phyloP scores from a whole-genome alignment of 2,329 filamentous ascomycete genomes.

The Colletotrichum filicis region DNA sequence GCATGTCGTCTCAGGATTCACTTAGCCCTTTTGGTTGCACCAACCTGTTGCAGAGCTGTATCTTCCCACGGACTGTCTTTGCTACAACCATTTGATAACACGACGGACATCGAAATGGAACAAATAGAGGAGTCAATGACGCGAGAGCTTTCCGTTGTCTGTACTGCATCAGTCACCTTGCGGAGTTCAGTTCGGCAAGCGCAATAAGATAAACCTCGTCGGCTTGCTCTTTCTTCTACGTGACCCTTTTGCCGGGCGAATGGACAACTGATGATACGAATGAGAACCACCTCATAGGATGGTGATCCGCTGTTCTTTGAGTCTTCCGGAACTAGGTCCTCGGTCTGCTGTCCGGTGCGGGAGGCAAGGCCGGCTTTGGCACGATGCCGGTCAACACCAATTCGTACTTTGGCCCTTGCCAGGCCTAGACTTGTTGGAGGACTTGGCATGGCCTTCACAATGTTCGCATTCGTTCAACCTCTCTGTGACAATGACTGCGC shows the following conservation, averaged over 20 bases:
- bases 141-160: neutral
- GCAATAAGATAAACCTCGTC: neutral
- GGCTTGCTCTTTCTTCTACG: neutral
- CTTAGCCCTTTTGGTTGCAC: neutral
- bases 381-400: neutral
- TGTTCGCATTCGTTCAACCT: neutral
- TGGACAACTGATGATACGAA: neutral
- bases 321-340: neutral
- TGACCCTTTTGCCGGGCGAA: neutral
- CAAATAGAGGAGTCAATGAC: neutral
- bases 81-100: conserved; percentile 3
- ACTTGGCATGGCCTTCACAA: neutral
- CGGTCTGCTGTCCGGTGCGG: neutral
- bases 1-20: neutral
- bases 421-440: neutral
- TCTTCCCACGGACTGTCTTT: neutral
- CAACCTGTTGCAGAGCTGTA: neutral
- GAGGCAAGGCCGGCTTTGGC: neutral
- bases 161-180: neutral
- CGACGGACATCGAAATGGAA: neutral
- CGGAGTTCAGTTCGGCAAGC: neutral
- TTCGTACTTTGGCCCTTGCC: neutral
- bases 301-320: neutral
- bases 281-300: neutral
- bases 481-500: neutral